phyloP scores from a whole-genome alignment of 805 yeast genomes.

The Suhomyces canberraensis region DNA sequence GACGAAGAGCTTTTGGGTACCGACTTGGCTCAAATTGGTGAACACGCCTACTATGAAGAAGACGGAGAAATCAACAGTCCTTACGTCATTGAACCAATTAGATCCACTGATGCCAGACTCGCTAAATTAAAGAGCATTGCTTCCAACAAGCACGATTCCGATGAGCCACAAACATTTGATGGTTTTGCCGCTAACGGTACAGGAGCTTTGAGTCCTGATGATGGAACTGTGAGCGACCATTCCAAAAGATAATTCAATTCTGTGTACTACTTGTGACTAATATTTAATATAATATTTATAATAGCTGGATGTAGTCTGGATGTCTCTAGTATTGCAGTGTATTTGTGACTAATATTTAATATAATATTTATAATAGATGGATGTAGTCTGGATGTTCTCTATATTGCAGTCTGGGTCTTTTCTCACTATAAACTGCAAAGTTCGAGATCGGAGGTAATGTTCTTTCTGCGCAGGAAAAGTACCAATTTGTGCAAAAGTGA shows the following conservation, averaged over 20 bases:
- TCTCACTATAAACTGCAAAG: too few relatives aligned
- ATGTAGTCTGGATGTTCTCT: too few relatives aligned
- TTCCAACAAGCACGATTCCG: constrained; percentile 1
- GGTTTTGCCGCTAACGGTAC: constrained; percentile 3
- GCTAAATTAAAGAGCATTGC: constrained; percentile 30
- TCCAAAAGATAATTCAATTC: constrained; percentile 10
- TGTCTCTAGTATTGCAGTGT: too few relatives aligned
- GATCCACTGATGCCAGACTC: constrained; percentile 50
- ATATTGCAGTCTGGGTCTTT: too few relatives aligned
- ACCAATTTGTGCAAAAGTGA: too few relatives aligned
- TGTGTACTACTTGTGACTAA: too few relatives aligned
- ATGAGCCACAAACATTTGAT: constrained; percentile 8
- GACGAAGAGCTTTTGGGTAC: constrained; percentile 89
- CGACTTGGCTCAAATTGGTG: constrained; percentile 89
- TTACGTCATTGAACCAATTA: constrained; percentile 74
- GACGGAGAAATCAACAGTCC: constrained; percentile 24
- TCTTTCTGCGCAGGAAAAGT: too few relatives aligned
- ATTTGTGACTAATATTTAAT: too few relatives aligned
- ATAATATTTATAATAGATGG: too few relatives aligned
- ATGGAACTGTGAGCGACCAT: constrained; percentile 13
- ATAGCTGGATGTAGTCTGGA: too few relatives aligned
- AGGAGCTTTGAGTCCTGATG: constrained; percentile 16
- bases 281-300: too few relatives aligned
- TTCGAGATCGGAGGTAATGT: too few relatives aligned
- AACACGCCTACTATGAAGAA: constrained; percentile 70